Base-by-base conservation (phyloP, 768 basidiomycete species). In the Trametes punicea region DNA sequence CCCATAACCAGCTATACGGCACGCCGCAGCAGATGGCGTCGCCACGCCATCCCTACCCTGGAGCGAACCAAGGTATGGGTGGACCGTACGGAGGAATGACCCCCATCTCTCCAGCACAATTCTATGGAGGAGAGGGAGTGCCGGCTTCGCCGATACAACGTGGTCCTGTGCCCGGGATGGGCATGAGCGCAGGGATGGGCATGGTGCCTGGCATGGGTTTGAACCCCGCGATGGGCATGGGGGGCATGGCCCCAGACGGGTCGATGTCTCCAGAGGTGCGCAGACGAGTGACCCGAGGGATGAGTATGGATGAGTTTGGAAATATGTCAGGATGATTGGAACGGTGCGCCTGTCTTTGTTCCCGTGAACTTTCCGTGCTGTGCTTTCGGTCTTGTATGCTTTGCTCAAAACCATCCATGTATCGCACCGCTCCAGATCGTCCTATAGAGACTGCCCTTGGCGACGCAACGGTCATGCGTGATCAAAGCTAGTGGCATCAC, bases 41-140 rank as follows among this genome's bases (percentile, higher is more conserved):
- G 16, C 57, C 63, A 4, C 60, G 63, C 7, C 63, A 64, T 27
- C 54, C 54, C 21, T 61, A 45, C 52, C 46, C 60, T 9, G 53
- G 48, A 11, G 42, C 36, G 21, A 65, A 51, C 51, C 67, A 57
- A 34, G 62, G 59, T 51, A 68, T 65, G 51, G 42, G 53, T 55
- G 34, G 51, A 18, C 57, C 59, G 34, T 62, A 55, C 56, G 42
- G 56, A 30, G 27, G 56, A 56, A 55, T 67, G 69, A 64, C 63
- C 33, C 50, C 69, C 6, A 72, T 78, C 18, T 61, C 77, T n/a
- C 69, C 76, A 0, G 52, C 52, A 18, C 78, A 77, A 53, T 79
- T 79, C 59, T 78, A 78, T 55, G 73, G 65, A 15, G 56, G 50
- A 16, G 57, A 55, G 25, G 56, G 56, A 26, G 53, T 64, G n/a